Evolutionary conservation across 1,284 basidiomycete species (phyloP).

Genomic region (Irpex sp.): DNA sequence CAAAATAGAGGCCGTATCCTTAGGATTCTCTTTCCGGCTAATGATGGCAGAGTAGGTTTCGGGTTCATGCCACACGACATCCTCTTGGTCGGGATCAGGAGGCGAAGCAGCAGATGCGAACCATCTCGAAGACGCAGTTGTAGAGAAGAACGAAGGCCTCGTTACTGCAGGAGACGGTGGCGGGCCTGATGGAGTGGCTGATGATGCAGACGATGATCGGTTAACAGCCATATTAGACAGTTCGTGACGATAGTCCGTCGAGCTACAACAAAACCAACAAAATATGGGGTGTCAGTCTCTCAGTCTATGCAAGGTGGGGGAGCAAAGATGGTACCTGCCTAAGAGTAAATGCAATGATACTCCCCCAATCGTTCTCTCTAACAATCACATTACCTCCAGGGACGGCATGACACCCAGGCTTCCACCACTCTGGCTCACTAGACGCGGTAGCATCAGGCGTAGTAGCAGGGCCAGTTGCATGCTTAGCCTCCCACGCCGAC

Average conservation of each 20-base stretch:
- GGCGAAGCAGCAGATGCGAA: slow-evolving; percentile 38
- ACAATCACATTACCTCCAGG: slow-evolving; percentile 68
- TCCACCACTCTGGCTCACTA: slow-evolving; percentile 62
- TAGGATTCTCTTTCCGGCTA: slow-evolving; percentile 57
- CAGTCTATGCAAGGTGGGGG: too few species aligned
- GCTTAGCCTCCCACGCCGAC: slow-evolving; percentile 61
- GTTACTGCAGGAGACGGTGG: slow-evolving; percentile 23
- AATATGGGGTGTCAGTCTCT: background rate
- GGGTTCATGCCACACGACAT: slow-evolving; percentile 55
- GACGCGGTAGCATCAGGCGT: slow-evolving; percentile 27
- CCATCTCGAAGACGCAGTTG: slow-evolving; percentile 35
- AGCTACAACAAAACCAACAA: slow-evolving; percentile 32
- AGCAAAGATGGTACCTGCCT: slow-evolving; percentile 36
- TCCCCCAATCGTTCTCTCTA: slow-evolving; percentile 69
- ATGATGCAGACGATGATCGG: slow-evolving; percentile 15
- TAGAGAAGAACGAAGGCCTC: slow-evolving; percentile 38
- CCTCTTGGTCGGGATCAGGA: slow-evolving; percentile 56
- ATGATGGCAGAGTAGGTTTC: slow-evolving; percentile 59
- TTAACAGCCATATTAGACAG: slow-evolving; percentile 41
- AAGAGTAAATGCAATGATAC: slow-evolving; percentile 70
- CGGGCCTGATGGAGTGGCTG: slow-evolving; percentile 20
- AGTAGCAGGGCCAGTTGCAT: slow-evolving; percentile 31
- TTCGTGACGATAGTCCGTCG: slow-evolving; percentile 59
- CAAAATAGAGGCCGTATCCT: slow-evolving; percentile 48
- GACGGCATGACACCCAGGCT: slow-evolving; percentile 54